Base-by-base conservation (phyloP, 192 early-diverging fungal species). In the Umbelopsis sp. region DNA sequence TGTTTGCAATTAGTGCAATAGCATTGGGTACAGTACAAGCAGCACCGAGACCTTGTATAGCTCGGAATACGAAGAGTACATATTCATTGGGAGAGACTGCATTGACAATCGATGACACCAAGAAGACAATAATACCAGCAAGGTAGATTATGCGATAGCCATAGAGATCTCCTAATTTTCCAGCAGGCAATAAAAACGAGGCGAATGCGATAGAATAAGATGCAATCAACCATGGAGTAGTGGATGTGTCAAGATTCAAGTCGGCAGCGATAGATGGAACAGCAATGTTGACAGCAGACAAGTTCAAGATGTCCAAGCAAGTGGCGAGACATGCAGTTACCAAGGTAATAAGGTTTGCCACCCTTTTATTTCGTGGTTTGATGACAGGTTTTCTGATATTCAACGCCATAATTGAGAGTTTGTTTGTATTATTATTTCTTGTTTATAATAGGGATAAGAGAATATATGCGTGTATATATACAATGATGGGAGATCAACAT, bases 211-310 rank as follows among this genome's bases (percentile, higher is more conserved):
- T 31, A 0, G 77, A 71, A 29, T 76, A 76, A 2, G 81, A 73
- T 4, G 81, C 78, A 3, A 73, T 49, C 2, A 77, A 68, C 74
- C 77, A 67, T 41, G 66, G 66, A 26, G 45, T 24, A 26, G 66
- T 67, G 21, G 66, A 67, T 6, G 22, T 22, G 32, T 32, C 38
- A 24, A 67, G 26, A 24, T 7, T 41, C 22, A 67, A 9, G 17
- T 67, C 66, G 20, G 3, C 38, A 3, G 66, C 66, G 24, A 81
- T 81, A 70, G 75, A 77, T 0, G 80, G 80, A 21, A 81, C 38
- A 1, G 80, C 73, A 29, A 81, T 77, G 65, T 81, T 81, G 73
- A 81, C 80, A 14, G 80, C 80, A 22, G 80, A 77, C 12, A 81
- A 52, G 45, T 77, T 81, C 36, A 76, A 67, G 14, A 77, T 73